Evolutionary conservation across 768 basidiomycete species (phyloP).

Genomic region (Hericium coralloides): DNA sequence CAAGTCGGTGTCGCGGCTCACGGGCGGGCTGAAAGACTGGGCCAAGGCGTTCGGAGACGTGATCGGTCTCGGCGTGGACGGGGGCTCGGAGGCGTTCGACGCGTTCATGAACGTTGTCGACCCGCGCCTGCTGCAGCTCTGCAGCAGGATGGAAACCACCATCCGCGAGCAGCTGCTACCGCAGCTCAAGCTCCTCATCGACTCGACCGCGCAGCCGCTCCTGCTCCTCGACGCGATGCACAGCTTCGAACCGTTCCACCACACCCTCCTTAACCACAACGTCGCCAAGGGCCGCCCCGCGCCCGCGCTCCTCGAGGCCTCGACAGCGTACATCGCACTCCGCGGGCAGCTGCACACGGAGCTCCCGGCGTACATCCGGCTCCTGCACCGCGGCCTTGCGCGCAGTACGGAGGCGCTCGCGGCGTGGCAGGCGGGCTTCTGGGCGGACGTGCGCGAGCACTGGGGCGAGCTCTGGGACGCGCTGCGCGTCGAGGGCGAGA

Average conservation of each 20-base stretch:
- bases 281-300: slow-evolving; percentile 60
- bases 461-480: slow-evolving; percentile 85
- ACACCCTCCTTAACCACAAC: slow-evolving; percentile 58
- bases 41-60: slow-evolving; percentile 12
- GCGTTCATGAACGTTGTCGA: slow-evolving; percentile 51
- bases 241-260: slow-evolving; percentile 63
- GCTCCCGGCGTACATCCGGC: slow-evolving; percentile 51
- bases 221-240: slow-evolving; percentile 66
- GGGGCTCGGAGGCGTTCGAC: slow-evolving; percentile 19
- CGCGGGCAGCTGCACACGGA: slow-evolving; percentile 64
- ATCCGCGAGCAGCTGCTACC: slow-evolving; percentile 48
- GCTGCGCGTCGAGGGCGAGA: slow-evolving; percentile 26
- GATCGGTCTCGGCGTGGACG: slow-evolving; percentile 17
- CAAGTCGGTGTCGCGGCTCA: slow-evolving; percentile 4
- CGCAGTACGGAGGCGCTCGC: slow-evolving; percentile 44
- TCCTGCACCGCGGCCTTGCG: slow-evolving; percentile 53
- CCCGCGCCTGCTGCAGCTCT: slow-evolving; percentile 42
- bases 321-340: slow-evolving; percentile 68
- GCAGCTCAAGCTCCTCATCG: slow-evolving; percentile 47
- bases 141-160: slow-evolving; percentile 41
- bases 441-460: slow-evolving; percentile 45
- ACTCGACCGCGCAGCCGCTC: slow-evolving; percentile 51
- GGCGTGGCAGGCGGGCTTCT: slow-evolving; percentile 51
- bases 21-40: slow-evolving; percentile 6
- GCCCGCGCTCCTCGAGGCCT: slow-evolving; percentile 58